Evolutionary conservation across 2,329 filamentous ascomycete genomes (phyloP), one percentile per base, ranked within the genome.

Genomic region (Botrytis pseudocinerea): DNA sequence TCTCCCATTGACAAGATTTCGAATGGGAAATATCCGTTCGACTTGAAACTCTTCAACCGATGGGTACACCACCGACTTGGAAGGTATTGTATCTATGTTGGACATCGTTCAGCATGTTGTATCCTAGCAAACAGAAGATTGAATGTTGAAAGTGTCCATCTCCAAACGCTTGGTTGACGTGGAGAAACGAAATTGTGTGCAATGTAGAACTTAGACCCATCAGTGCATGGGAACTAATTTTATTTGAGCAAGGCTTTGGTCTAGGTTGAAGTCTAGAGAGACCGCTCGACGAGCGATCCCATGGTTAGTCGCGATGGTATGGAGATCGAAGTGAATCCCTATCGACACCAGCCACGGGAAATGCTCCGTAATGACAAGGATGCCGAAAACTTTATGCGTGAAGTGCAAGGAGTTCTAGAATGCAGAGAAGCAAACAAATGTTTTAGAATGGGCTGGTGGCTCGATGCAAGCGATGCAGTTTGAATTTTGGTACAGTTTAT

Each of bases 1-100:
- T 25, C 57, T 44, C 54, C 73, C 70, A 48, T 54, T 46, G 28
- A 78, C 48, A 32, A 78, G 70, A 75, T 76, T 76, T 35, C 78
- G 75, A 48, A 79, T 78, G 12, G 78, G 77, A 71, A 78, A 78
- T 8, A 79, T 70, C 3, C 78, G 75, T 57, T 78, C 78, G 35
- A 76, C 71, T 8, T 44, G 63, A 40, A 78, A 75, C 16, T 76
- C 74, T n/a, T 73, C 70, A 54, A 73, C 32, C 8, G 74, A 64
- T 44, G 74, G 69, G 68, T 78, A 77, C 18, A 65, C 72, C 32
- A 76, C 73, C 42, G 75, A 73, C 25, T 75, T 74, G 51, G 75
- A 57, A 35, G 74, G 28, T 16, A 61, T 44, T 54, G 61, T 25
- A 20, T 71, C 70, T 66, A 71, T 42, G 25, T 66, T 71, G 70